Evolutionary conservation across 495 filamentous ascomycete species (phyloP), one percentile per base, ranked within the genome.

Genomic region (Daldinia vernicosa): DNA sequence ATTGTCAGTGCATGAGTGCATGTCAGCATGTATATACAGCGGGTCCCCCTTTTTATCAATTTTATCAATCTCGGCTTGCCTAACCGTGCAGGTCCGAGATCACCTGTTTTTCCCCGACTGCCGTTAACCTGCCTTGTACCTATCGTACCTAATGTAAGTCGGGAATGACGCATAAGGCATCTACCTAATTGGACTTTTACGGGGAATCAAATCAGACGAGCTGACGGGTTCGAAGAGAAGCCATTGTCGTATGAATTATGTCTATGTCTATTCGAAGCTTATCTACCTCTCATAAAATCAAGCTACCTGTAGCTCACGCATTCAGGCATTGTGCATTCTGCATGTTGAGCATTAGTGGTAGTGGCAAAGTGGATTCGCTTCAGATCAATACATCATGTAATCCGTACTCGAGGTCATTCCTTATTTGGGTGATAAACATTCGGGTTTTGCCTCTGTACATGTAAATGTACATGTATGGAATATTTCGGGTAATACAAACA

Each of bases 31-130:
- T 35, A 35, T 35, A 12, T 35, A 35, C 12, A 35, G 33, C 55
- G 43, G 60, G 64, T 60, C 70, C 70, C 70, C 70, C 60, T 72
- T 72, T 71, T 69, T 72, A 68, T 72, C 69, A 67, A 63, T 72
- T 72, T 68, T 65, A 72, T 68, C 70, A 72, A 69, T 72, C 65
- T 72, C 70, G 70, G 70, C 26, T 61, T 61, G 4, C 19, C 32
- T 39, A 57, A 52, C 70, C 65, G 60, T 19, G 55, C 53, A 70
- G 54, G 60, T 72, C 70, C 70, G 70, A 72, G 70, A 72, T 72
- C 70, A 72, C 70, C 70, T 72, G 70, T 72, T 72, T 69, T 19
- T 22, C 40, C 11, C 39, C 22, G 43, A 22, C 43, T 22, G 19
- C 43, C 43, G 19, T 47, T 22, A 4, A 19, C n/a, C 4, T 8